These are phyloP conservation scores for Edaphochlamys debaryana DNA, from an alignment of 139 green algal species.

Conservation along the genomic window DNA sequence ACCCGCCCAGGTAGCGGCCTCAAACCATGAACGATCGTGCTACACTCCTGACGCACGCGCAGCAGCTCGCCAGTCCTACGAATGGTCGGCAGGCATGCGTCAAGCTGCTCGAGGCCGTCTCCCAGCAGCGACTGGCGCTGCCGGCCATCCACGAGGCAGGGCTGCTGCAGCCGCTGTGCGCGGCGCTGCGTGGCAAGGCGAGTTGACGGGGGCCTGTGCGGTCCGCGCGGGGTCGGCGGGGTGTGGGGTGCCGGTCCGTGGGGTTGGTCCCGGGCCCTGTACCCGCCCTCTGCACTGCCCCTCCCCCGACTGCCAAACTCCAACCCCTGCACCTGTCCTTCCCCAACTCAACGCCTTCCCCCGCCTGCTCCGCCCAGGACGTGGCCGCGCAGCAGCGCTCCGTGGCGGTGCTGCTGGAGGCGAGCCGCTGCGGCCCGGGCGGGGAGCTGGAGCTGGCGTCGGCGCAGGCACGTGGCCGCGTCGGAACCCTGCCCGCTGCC, in stretches of 20 bases:
- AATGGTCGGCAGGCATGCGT: neutral
- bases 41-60: conserved; percentile 6
- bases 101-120: conserved; percentile 23
- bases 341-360: too few species aligned
- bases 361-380: too few species aligned
- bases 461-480: too few species aligned
- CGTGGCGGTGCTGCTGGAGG: conserved; percentile 36
- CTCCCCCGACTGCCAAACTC: too few species aligned
- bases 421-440: conserved; percentile 32
- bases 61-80: neutral
- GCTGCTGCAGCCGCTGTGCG: conserved; percentile 10
- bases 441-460: conserved; percentile 21
- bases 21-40: conserved; percentile 18
- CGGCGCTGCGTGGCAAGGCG: conserved; percentile 24
- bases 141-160: conserved; percentile 13
- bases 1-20: too few species aligned
- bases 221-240: too few species aligned
- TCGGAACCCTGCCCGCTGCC: too few species aligned
- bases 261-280: too few species aligned
- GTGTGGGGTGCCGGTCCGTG: too few species aligned
- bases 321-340: too few species aligned
- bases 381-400: neutral
- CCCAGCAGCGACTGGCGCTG: conserved; percentile 12
- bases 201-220: neutral
- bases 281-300: too few species aligned